Evolutionary conservation across 2,329 filamentous ascomycete species (phyloP).

Genomic region (Penicillium sp.): DNA sequence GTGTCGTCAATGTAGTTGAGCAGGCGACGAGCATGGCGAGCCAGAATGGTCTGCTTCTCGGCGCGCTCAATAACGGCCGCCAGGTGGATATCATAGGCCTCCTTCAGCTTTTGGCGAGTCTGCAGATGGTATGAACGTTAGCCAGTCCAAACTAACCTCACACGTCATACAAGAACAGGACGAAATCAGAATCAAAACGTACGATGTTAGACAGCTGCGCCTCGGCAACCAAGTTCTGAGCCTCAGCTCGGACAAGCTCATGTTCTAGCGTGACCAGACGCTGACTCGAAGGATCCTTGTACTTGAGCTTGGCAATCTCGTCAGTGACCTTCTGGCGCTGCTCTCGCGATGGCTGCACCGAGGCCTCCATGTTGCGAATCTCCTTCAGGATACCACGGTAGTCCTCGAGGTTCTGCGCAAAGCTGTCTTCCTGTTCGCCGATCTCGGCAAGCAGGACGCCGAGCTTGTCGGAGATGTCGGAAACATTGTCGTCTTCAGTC

Average conservation of each 20-base stretch:
- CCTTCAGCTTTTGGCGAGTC: slow-evolving; percentile 95
- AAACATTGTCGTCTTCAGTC: slow-evolving; percentile 80
- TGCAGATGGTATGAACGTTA: slow-evolving; percentile 36
- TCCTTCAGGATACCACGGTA: slow-evolving; percentile 79
- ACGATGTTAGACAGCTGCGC: slow-evolving; percentile 94
- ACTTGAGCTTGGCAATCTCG: slow-evolving; percentile 87
- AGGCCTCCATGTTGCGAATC: slow-evolving; percentile 92
- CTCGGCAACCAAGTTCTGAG: slow-evolving; percentile 92
- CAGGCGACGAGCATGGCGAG: slow-evolving; percentile 82
- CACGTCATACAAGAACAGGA: neutral
- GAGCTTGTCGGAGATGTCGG: slow-evolving; percentile 91
- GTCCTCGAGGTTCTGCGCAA: slow-evolving; percentile 83
- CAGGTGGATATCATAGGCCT: slow-evolving; percentile 86
- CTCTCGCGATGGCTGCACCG: slow-evolving; percentile 88
- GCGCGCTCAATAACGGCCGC: slow-evolving; percentile 90
- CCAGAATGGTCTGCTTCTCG: slow-evolving; percentile 94
- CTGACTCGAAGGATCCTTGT: slow-evolving; percentile 83
- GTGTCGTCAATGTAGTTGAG: slow-evolving; percentile 84
- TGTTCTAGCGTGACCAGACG: slow-evolving; percentile 85
- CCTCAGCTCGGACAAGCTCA: slow-evolving; percentile 92
- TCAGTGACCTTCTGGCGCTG: slow-evolving; percentile 84
- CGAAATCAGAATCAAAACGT: slow-evolving; percentile 37
- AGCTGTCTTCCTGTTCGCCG: slow-evolving; percentile 87
- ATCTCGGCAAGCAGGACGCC: slow-evolving; percentile 89
- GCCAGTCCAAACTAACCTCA: neutral